Evolutionary conservation across 208 protist genomes (phyloP), one percentile per base, ranked within the genome.

Genomic region (Leishmania turanica): DNA sequence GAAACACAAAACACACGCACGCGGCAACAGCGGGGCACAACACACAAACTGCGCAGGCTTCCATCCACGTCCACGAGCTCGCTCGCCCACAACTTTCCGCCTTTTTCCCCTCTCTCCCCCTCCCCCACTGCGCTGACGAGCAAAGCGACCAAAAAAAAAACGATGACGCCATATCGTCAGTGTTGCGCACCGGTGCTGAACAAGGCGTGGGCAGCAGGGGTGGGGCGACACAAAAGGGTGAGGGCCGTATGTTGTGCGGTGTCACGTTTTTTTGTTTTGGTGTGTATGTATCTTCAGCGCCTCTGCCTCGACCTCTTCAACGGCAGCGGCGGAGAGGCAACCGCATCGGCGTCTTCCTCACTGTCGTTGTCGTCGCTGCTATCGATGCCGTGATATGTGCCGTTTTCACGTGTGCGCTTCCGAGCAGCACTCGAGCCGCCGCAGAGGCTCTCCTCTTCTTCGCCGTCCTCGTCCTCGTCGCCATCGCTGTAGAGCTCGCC

Each of bases 401-500:
- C 19, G 34, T 42, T 34, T n/a, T 1, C 74, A 62, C 65, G 77
- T 13, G 40, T 34, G 31, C 82, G 78, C 54, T 86, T 86, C 24
- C 78, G 82, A 24, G 78, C 27, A 2, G 34, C 45, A 7, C n/a
- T 17, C 0, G 54, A 51, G 21, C 77, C 68, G 31, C 53, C 56
- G 21, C 70, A 54, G 15, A 53, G 54, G 11, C 84, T 76, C 21
- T 69, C 60, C 7, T 65, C 65, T 42, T 69, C 66, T 3, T 80
- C 83, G 37, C 84, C 85, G 21, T 91, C 66, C 6, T 82, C 83
- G 37, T 87, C 85, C 53, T 88, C 82, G 49, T 82, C 83, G 37
- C 85, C 85, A 53, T 88, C 82, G 49, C 84, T 79, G 76, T 88
- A 86, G 27, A 84, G 81, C 51, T 88, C 83, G 60, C 74, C 79